Conservation (phyloP, 768 basidiomycete species). For the Boletellus ananas region DNA sequence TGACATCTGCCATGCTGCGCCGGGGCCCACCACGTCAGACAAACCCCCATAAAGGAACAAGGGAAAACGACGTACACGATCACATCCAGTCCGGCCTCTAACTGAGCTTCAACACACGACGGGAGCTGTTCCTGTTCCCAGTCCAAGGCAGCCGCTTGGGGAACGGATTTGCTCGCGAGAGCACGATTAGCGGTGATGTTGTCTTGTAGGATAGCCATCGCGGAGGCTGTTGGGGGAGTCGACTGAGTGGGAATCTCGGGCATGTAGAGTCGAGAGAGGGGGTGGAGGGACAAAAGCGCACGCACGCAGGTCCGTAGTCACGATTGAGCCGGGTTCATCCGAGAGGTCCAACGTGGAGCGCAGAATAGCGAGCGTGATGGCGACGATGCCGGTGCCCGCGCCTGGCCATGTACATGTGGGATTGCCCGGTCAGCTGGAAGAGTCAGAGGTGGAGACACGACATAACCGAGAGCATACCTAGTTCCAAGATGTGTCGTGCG, state of each 20-base stretch:
- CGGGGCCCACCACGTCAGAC: not conserved
- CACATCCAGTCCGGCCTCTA: constrained; percentile 47
- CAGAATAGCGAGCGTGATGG: constrained; percentile 59
- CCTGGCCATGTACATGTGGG: constrained; percentile 40
- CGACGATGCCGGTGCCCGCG: constrained; percentile 81
- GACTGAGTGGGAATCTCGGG: too few relatives aligned
- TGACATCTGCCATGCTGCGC: constrained; percentile 87
- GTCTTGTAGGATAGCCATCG: constrained; percentile 71
- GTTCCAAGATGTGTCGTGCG: constrained; percentile 53
- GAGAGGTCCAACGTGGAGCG: constrained; percentile 35
- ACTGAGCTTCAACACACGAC: constrained; percentile 37
- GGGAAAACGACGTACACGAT: constrained; percentile 55
- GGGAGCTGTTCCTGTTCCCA: constrained; percentile 70
- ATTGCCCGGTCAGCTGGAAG: not conserved
- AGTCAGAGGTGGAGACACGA: not conserved
- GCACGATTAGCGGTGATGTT: constrained; percentile 53
- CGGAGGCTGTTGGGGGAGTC: constrained; percentile 53
- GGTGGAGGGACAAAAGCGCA: constrained; percentile 1
- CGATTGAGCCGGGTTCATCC: constrained; percentile 34
- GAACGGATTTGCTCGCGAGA: constrained; percentile 31
- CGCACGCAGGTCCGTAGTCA: constrained; percentile 74
- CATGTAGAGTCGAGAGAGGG: too few relatives aligned
- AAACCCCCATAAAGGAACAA: too few relatives aligned
- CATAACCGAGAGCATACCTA: constrained; percentile 45
- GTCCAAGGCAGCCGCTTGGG: constrained; percentile 50